These are phyloP conservation scores for Botrytis sinoallii DNA, from an alignment of 2,329 filamentous ascomycete genomes.

Conservation along the genomic window DNA sequence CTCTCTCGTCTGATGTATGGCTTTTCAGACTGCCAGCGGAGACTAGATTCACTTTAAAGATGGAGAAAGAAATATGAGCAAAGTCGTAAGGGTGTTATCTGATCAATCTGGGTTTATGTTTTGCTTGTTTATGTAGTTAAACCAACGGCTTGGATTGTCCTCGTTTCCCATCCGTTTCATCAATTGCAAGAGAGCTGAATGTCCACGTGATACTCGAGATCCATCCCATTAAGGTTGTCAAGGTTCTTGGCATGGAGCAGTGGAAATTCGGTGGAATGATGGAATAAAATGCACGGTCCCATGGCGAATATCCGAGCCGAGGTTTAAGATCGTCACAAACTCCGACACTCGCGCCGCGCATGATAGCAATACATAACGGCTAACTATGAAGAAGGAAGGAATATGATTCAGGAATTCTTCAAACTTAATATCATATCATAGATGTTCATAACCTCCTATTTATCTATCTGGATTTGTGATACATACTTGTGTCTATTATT, in stretches of 20 bases:
- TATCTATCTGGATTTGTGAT: background rate
- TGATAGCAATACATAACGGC: background rate
- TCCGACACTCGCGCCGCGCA: conserved; percentile 1
- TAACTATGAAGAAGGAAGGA: background rate
- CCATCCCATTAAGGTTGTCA: background rate
- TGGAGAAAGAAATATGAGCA: background rate
- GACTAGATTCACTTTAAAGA: background rate
- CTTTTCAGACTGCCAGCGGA: background rate
- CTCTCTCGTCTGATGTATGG: background rate
- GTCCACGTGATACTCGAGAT: conserved; percentile 6
- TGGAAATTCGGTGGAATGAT: background rate
- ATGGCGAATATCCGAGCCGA: conserved; percentile 15
- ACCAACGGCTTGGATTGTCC: background rate
- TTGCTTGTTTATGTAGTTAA: background rate
- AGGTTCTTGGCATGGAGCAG: conserved; percentile 9
- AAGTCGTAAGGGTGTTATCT: background rate
- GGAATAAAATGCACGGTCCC: background rate
- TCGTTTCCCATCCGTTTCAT: background rate
- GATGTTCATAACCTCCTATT: background rate
- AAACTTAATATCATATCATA: background rate
- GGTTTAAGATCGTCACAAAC: conserved; percentile 11
- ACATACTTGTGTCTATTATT: background rate
- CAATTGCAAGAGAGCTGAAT: background rate
- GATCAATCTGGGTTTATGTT: background rate
- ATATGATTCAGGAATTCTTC: conserved; percentile 10